phyloP scores from a whole-genome alignment of 176 grass and related monocot species.

The Aegilops sharonensis region DNA sequence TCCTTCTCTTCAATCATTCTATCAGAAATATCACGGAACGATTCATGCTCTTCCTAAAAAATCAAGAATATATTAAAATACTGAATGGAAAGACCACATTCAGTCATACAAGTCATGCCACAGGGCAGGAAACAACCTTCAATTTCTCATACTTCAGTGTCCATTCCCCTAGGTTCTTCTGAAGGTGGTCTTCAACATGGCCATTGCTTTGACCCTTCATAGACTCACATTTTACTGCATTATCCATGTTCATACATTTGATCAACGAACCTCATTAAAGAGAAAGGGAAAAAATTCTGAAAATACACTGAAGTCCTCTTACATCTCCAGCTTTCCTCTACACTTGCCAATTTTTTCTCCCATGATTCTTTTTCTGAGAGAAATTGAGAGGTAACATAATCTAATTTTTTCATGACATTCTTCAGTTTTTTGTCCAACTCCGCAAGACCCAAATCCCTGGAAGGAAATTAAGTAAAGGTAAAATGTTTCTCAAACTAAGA shows the following conservation, averaged over 20 bases:
- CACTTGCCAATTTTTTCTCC: conserved; percentile 67
- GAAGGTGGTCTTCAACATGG: conserved; percentile 64
- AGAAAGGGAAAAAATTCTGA: conserved; percentile 13
- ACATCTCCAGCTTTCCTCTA: conserved; percentile 97
- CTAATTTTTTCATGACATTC: conserved; percentile 61
- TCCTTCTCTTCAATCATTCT: conserved; percentile 97
- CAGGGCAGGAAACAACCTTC: conserved; percentile 59
- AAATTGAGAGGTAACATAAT: conserved; percentile 64
- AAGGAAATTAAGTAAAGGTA: conserved; percentile 22
- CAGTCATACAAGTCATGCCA: conserved; percentile 22
- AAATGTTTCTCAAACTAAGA: conserved; percentile 13
- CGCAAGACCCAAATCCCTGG: conserved; percentile 76
- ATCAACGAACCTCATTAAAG: neutral
- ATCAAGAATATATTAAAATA: conserved; percentile 26
- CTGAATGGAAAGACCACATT: conserved; percentile 7
- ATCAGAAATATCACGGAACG: conserved; percentile 89
- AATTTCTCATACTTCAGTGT: conserved; percentile 78
- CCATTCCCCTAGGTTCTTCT: conserved; percentile 77
- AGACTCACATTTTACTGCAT: conserved; percentile 77
- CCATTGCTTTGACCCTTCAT: conserved; percentile 67
- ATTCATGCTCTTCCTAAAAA: conserved; percentile 91
- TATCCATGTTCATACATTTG: conserved; percentile 20
- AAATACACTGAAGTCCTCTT: conserved; percentile 31
- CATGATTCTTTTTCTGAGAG: conserved; percentile 83
- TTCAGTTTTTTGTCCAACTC: conserved; percentile 73